Conservation (phyloP, 2,329 filamentous ascomycete genomes). For the Fusarium annulatum region DNA sequence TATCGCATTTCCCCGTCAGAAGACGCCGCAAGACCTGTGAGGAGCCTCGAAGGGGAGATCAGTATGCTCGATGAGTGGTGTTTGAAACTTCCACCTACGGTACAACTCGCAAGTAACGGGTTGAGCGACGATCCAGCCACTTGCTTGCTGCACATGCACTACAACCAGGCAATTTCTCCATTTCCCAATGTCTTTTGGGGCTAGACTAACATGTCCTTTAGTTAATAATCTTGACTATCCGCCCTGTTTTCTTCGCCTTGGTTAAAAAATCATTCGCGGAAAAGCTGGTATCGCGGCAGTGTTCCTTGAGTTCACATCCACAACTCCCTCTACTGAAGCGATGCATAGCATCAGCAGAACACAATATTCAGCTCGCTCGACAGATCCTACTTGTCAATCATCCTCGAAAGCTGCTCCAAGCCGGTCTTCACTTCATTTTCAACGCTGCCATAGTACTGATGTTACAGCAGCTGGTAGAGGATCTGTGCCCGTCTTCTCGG, state of each 20-base stretch:
- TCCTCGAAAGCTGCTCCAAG: constrained; percentile 55
- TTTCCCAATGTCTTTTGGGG: not conserved
- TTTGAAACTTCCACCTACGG: constrained; percentile 49
- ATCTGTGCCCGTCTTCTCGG: constrained; percentile 43
- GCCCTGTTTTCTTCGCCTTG: constrained; percentile 60
- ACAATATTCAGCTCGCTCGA: constrained; percentile 58
- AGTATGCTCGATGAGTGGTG: constrained; percentile 57
- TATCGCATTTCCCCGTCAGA: constrained; percentile 54
- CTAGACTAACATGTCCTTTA: constrained; percentile 4
- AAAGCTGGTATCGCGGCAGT: constrained; percentile 48
- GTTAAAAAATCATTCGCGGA: constrained; percentile 60
- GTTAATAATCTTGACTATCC: constrained; percentile 61
- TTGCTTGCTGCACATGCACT: constrained; percentile 61
- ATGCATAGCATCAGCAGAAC: constrained; percentile 58
- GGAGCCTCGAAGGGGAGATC: constrained; percentile 54
- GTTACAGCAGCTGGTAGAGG: constrained; percentile 57
- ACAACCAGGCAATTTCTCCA: constrained; percentile 52
- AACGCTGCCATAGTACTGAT: constrained; percentile 62
- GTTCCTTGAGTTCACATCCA: constrained; percentile 37
- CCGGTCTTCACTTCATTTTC: constrained; percentile 61
- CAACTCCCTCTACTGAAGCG: constrained; percentile 49
- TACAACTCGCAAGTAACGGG: constrained; percentile 52
- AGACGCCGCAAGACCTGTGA: constrained; percentile 40
- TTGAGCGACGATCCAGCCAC: constrained; percentile 55
- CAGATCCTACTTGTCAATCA: constrained; percentile 52